These are phyloP conservation scores for Piper betle DNA, from an alignment of 164 flowering plant species.

Conservation along the genomic window DNA sequence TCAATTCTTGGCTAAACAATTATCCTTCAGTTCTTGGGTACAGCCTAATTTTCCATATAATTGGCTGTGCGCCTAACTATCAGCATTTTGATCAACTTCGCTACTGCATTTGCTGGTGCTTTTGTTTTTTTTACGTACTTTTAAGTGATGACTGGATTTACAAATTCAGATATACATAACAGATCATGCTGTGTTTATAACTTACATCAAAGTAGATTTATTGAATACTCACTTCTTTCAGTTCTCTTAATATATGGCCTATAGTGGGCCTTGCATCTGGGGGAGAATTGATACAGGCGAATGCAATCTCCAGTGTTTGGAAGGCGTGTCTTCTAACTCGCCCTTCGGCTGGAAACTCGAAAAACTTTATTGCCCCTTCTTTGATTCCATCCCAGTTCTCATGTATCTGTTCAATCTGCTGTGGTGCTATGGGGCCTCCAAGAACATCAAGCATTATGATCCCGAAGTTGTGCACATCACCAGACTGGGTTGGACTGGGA, in stretches of 20 bases:
- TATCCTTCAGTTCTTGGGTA: too few species aligned
- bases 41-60: too few species aligned
- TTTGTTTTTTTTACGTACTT: too few species aligned
- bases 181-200: too few species aligned
- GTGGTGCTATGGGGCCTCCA: conserved; percentile 20
- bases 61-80: too few species aligned
- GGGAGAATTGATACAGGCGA: conserved; percentile 21
- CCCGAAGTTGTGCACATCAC: conserved; percentile 37
- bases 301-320: conserved; percentile 29
- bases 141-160: too few species aligned
- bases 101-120: too few species aligned
- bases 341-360: conserved; percentile 23
- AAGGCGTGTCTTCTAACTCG: conserved; percentile 23
- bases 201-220: not conserved
- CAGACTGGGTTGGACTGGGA: conserved; percentile 10
- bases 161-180: too few species aligned
- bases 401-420: conserved; percentile 1
- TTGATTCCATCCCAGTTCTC: conserved; percentile 17
- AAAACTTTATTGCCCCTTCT: conserved; percentile 16
- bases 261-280: conserved; percentile 33
- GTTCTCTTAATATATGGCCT: conserved; percentile 13
- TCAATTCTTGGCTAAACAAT: too few species aligned
- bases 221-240: not conserved
- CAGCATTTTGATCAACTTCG: too few species aligned
- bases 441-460: conserved; percentile 29